Conservation (phyloP, 805 yeast species). For the Kazachstania africana region DNA sequence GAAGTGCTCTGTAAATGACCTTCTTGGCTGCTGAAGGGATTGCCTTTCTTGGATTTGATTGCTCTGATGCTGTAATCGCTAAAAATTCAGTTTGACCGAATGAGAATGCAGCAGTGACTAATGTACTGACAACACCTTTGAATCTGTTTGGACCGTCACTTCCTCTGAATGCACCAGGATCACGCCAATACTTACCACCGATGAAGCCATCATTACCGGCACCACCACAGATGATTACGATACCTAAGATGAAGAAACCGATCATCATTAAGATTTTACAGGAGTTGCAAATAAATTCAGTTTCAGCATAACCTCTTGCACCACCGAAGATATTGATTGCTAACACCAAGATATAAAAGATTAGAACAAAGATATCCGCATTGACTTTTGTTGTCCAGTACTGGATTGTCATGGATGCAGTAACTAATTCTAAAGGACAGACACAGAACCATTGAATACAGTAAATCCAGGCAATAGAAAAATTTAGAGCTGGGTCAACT, state of each 20-base stretch:
- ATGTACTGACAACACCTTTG: constrained; percentile 42
- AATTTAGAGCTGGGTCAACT: constrained; percentile 45
- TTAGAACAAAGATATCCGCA: constrained; percentile 46
- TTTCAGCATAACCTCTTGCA: constrained; percentile 49
- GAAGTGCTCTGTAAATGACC: constrained; percentile 42
- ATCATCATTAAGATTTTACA: constrained; percentile 51
- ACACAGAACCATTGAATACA: constrained; percentile 54
- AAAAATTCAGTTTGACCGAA: constrained; percentile 53
- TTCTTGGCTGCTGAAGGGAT: constrained; percentile 47
- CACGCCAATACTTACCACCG: constrained; percentile 39
- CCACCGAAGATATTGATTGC: constrained; percentile 38
- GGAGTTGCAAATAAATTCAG: constrained; percentile 52
- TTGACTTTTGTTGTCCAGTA: constrained; percentile 46
- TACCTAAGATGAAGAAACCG: constrained; percentile 47
- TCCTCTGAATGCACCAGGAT: constrained; percentile 42
- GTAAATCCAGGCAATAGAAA: constrained; percentile 53
- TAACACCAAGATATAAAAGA: constrained; percentile 37
- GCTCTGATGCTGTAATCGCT: constrained; percentile 49
- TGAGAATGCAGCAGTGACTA: constrained; percentile 47
- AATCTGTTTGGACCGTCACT: constrained; percentile 31
- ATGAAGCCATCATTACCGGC: constrained; percentile 34
- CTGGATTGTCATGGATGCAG: constrained; percentile 49
- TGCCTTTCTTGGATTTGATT: constrained; percentile 41
- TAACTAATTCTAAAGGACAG: constrained; percentile 51
- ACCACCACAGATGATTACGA: constrained; percentile 33